Conservation (phyloP, 176 grass and related monocot genomes). For the Canna indica region DNA sequence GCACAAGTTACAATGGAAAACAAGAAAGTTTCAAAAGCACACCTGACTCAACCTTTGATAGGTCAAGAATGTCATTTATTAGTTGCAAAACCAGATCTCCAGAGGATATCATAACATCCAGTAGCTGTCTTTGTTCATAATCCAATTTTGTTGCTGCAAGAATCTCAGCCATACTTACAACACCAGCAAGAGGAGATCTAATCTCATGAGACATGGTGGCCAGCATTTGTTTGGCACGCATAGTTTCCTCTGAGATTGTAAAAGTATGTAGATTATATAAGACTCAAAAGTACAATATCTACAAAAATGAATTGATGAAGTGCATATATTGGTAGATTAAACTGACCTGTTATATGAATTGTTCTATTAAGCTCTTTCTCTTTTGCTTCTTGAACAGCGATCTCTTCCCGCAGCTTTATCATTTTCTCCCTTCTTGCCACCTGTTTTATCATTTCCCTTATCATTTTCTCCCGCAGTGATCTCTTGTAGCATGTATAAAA, state of each 20-base stretch:
- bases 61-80: conserved; percentile 97
- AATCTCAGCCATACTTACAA: conserved; percentile 92
- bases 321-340: conserved; percentile 14
- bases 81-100: conserved; percentile 91
- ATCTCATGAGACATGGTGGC: conserved; percentile 98
- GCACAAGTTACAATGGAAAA: background rate
- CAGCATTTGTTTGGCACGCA: conserved; percentile 96
- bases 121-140: conserved; percentile 67
- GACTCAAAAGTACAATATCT: conserved; percentile 16
- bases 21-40: background rate
- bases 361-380: conserved; percentile 87
- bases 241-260: conserved; percentile 66
- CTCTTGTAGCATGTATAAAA: background rate
- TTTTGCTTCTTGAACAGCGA: conserved; percentile 89
- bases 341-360: conserved; percentile 67
- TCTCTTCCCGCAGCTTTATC: conserved; percentile 55
- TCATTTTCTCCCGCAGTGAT: no score
- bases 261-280: conserved; percentile 3
- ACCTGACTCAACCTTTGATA: conserved; percentile 99
- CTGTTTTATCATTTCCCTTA: conserved; percentile 25
- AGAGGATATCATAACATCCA: conserved; percentile 94
- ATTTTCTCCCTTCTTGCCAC: conserved; percentile 74
- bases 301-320: conserved; percentile 7
- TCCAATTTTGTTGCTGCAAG: conserved; percentile 61
- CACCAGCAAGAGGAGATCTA: conserved; percentile 85